These are phyloP conservation scores for Solanum gracilifrons DNA, from an alignment of 257 asterid genomes.

Conservation along the genomic window DNA sequence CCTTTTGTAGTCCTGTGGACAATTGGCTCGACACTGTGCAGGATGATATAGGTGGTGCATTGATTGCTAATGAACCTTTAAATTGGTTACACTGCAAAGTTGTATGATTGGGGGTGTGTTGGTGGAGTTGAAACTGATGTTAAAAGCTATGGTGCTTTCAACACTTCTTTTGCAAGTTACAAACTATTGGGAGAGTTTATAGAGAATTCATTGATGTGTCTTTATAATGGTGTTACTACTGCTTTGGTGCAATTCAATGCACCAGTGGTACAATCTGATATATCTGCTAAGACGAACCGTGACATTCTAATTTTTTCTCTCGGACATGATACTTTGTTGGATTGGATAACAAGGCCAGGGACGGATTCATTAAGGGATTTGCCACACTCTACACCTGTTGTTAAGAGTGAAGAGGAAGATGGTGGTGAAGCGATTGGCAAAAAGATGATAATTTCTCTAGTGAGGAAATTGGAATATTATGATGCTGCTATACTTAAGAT, in stretches of 20 bases:
- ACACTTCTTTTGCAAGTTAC: neutral
- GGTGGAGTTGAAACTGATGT: neutral
- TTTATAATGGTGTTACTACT: neutral
- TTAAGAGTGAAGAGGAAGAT: neutral
- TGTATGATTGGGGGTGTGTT: neutral
- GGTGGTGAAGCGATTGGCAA: neutral
- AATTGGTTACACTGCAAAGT: neutral
- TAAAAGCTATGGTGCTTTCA: neutral
- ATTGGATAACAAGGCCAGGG: neutral
- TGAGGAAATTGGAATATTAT: neutral
- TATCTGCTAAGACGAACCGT: neutral
- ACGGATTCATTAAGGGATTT: neutral
- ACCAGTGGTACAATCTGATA: neutral
- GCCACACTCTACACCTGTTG: neutral
- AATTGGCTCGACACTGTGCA: neutral
- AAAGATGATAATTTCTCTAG: neutral
- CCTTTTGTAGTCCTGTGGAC: neutral
- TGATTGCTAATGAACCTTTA: neutral
- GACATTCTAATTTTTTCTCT: neutral
- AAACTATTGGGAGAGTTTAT: neutral
- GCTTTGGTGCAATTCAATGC: neutral
- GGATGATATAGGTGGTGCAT: neutral
- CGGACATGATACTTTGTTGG: neutral
- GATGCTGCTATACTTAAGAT: neutral
- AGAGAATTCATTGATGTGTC: neutral